A percentile compares a stretch with the other conserved stretches of the same genome.
Conservation (phyloP, 2,329 filamentous ascomycete genomes). For the Curvularia lunata region DNA sequence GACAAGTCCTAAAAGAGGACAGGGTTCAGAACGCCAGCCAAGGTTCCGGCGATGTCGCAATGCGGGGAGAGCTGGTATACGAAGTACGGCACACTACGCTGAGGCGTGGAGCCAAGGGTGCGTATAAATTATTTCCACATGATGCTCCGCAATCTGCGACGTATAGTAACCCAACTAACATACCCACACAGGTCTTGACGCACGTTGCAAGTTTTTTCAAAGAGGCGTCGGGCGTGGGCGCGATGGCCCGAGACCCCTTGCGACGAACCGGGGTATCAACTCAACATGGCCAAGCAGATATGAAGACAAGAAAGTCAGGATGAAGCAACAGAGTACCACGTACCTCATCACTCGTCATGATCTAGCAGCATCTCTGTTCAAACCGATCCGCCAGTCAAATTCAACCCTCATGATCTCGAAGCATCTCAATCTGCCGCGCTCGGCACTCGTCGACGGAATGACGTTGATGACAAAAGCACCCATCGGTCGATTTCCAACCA, state of each 20-base stretch:
- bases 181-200: constrained; percentile 9
- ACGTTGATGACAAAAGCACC: constrained; percentile 27
- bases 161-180: constrained; percentile 13
- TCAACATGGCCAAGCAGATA: constrained; percentile 11
- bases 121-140: constrained; percentile 11
- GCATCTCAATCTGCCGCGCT: constrained; percentile 2
- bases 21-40: not conserved
- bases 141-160: constrained; percentile 1
- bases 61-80: constrained; percentile 4
- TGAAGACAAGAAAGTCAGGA: constrained; percentile 19
- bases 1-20: not conserved
- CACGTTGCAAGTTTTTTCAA: constrained; percentile 12
- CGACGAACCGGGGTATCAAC: constrained; percentile 21
- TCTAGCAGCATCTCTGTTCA: not conserved
- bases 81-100: too few species aligned
- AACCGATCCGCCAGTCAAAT: not conserved
- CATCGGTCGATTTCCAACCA: constrained; percentile 22
- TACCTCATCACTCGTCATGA: not conserved
- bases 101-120: constrained; percentile 5
- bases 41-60: not conserved
- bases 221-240: constrained; percentile 17
- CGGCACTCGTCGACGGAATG: constrained; percentile 13
- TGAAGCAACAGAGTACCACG: not conserved
- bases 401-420: constrained; percentile 8
- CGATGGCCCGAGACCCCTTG: constrained; percentile 15